Evolutionary conservation across 352 stramenopile species (phyloP).

Genomic region (Globisporangium lucens): DNA sequence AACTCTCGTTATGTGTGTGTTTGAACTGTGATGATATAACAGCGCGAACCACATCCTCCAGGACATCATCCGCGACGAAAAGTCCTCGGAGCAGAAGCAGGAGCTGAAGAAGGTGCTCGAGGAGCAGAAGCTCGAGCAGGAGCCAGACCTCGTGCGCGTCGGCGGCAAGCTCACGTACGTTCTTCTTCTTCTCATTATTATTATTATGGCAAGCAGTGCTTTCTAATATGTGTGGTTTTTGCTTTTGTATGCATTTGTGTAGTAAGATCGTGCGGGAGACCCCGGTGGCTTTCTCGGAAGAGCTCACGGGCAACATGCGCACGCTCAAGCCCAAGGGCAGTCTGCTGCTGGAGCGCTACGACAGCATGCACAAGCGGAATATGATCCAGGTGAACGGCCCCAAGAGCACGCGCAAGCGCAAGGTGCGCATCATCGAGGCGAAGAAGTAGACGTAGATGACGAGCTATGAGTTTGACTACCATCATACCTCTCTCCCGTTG

Average conservation of each 20-base stretch:
- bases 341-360: slow-evolving; percentile 76
- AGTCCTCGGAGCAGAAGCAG: slow-evolving; percentile 55
- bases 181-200: background rate
- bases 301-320: slow-evolving; percentile 78
- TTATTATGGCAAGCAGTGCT: background rate
- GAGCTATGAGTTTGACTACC: background rate
- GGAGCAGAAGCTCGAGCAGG: slow-evolving; percentile 74
- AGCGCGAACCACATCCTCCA: slow-evolving; percentile 71
- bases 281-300: slow-evolving; percentile 70
- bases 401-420: slow-evolving; percentile 62
- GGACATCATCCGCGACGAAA: slow-evolving; percentile 66
- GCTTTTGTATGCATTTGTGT: background rate
- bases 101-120: slow-evolving; percentile 74
- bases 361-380: slow-evolving; percentile 87
- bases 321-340: slow-evolving; percentile 79
- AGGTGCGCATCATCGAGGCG: slow-evolving; percentile 75
- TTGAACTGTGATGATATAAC: background rate
- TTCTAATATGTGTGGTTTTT: slow-evolving; percentile 5
- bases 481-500: background rate
- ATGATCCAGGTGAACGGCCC: slow-evolving; percentile 72
- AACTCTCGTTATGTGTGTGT: slow-evolving; percentile 11
- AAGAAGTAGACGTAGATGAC: slow-evolving; percentile 52
- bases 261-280: slow-evolving; percentile 77
- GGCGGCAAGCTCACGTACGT: slow-evolving; percentile 73
- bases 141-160: slow-evolving; percentile 62